These are phyloP conservation scores for Eucalyptus decipiens DNA, from an alignment of 345 rosid genomes.

Conservation along the genomic window DNA sequence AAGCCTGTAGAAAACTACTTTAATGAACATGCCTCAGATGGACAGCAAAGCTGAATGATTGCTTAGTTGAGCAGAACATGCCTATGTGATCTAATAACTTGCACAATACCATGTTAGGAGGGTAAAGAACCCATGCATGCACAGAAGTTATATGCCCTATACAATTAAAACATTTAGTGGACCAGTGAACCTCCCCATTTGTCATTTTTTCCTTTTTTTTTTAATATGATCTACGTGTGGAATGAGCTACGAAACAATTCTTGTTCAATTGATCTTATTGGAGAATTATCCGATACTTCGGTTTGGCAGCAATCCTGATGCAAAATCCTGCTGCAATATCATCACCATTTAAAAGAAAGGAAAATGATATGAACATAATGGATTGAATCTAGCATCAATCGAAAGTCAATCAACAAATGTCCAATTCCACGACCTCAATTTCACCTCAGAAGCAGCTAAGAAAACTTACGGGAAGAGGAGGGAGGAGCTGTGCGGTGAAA, in stretches of 20 bases:
- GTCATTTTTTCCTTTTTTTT: too few species aligned
- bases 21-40: too few species aligned
- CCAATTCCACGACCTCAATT: not conserved
- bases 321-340: slow-evolving; percentile 57
- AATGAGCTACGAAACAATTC: not conserved
- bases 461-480: slow-evolving; percentile 11
- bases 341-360: not conserved
- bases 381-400: not conserved
- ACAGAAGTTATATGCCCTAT: not conserved
- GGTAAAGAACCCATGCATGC: not conserved
- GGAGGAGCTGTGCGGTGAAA: too few species aligned
- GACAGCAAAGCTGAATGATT: too few species aligned
- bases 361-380: not conserved
- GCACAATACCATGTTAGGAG: not conserved
- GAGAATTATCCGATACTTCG: slow-evolving; percentile 23
- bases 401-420: not conserved
- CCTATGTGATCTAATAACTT: too few species aligned
- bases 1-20: too few species aligned
- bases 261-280: not conserved
- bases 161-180: too few species aligned
- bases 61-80: too few species aligned
- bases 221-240: not conserved
- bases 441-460: not conserved
- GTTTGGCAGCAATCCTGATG: slow-evolving; percentile 51
- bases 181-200: not conserved